phyloP scores from a whole-genome alignment of 2,329 filamentous ascomycete genomes.

The Alternaria sp. region DNA sequence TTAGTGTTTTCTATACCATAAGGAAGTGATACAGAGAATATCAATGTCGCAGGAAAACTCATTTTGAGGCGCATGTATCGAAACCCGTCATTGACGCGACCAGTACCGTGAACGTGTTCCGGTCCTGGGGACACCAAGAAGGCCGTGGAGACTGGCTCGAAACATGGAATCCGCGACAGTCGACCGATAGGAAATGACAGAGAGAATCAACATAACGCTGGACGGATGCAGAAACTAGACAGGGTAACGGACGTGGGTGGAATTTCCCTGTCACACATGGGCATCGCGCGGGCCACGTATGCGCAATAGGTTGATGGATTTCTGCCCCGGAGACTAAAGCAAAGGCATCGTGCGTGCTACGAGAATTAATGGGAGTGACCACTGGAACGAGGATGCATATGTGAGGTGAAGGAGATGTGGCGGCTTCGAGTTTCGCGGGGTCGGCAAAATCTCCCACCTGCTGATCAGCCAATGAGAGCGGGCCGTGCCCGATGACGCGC shows the following conservation, averaged over 20 bases:
- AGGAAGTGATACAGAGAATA: not conserved
- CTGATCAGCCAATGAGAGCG: not conserved
- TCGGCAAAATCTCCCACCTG: not conserved
- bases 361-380: not conserved
- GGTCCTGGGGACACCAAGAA: not conserved
- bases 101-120: not conserved
- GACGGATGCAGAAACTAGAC: not conserved
- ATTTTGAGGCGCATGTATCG: not conserved
- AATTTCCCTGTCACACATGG: not conserved
- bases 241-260: not conserved
- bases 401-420: not conserved
- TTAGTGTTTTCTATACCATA: not conserved
- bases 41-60: not conserved
- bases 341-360: not conserved
- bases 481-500: not conserved
- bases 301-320: not conserved
- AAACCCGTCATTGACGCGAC: not conserved
- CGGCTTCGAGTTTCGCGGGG: not conserved
- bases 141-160: not conserved
- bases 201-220: not conserved
- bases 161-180: not conserved
- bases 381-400: not conserved
- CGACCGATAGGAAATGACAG: not conserved
- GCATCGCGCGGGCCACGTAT: not conserved
- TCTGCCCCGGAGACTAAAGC: not conserved